Evolutionary conservation across 2,329 filamentous ascomycete genomes (phyloP).

Genomic region (Plenodomus lindquistii): DNA sequence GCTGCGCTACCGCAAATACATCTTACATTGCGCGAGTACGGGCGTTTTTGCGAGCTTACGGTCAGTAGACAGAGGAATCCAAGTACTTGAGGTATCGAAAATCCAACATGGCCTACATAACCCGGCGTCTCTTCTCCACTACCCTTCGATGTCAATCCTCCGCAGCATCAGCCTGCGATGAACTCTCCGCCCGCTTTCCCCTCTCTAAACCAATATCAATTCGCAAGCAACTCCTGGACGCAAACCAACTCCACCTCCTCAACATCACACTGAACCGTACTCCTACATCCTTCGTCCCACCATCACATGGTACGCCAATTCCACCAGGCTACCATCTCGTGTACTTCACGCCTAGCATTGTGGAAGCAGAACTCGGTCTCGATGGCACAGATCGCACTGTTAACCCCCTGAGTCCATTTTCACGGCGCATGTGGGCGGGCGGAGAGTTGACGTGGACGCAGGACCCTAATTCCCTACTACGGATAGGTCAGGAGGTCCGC

Average conservation of each 20-base stretch:
- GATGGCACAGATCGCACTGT: slow-evolving; percentile 87
- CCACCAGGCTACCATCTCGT: slow-evolving; percentile 80
- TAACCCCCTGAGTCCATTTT: slow-evolving; percentile 71
- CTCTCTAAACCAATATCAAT: slow-evolving; percentile 28
- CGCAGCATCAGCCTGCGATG: slow-evolving; percentile 33
- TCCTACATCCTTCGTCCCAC: slow-evolving; percentile 22
- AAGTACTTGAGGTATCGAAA: too few relatives aligned
- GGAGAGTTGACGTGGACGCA: slow-evolving; percentile 66
- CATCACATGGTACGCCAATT: slow-evolving; percentile 43
- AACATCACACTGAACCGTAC: slow-evolving; percentile 32
- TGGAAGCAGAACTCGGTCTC: slow-evolving; percentile 65
- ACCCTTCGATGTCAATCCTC: slow-evolving; percentile 20
- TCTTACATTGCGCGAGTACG: background rate
- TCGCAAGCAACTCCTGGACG: slow-evolving; percentile 37
- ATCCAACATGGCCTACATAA: slow-evolving; percentile 18
- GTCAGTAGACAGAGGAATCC: too few relatives aligned
- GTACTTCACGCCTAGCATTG: slow-evolving; percentile 79
- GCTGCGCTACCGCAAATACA: background rate
- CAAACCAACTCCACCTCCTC: slow-evolving; percentile 39
- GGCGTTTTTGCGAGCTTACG: too few relatives aligned
- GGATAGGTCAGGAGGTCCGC: slow-evolving; percentile 40
- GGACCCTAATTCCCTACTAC: slow-evolving; percentile 20
- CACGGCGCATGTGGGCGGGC: slow-evolving; percentile 88
- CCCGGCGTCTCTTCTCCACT: slow-evolving; percentile 26
- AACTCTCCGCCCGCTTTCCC: slow-evolving; percentile 37